These are phyloP conservation scores for Nymphaea thermarum DNA, from an alignment of 164 flowering plant genomes.

Conservation along the genomic window DNA sequence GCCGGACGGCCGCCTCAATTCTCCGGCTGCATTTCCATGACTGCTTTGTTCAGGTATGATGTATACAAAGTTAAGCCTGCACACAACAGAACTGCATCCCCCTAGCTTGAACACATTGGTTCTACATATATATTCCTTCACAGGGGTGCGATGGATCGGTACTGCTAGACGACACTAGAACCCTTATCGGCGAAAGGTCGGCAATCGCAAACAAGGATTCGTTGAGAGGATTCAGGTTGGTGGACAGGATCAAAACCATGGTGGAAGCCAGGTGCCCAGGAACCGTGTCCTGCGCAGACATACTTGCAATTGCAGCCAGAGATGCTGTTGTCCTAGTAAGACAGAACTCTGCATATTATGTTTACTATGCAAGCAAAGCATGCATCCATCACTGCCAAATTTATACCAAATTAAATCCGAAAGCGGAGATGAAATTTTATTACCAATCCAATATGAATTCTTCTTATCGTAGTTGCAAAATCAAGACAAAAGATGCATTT, in stretches of 20 bases:
- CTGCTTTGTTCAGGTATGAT: constrained; percentile 78
- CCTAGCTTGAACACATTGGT: too few species aligned
- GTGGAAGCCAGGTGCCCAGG: constrained; percentile 91
- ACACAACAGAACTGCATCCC: too few species aligned
- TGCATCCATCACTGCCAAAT: too few species aligned
- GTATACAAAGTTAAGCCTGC: too few species aligned
- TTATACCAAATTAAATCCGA: too few species aligned
- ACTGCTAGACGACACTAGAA: constrained; percentile 68
- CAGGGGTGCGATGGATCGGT: constrained; percentile 97
- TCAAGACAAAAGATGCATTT: background rate
- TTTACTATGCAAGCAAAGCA: background rate
- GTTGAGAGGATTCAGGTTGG: constrained; percentile 48
- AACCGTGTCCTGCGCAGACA: constrained; percentile 80
- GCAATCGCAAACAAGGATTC: constrained; percentile 48
- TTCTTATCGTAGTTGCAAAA: background rate
- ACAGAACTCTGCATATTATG: background rate
- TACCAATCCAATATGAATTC: background rate
- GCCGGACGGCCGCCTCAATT: constrained; percentile 65
- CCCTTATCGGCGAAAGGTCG: constrained; percentile 66
- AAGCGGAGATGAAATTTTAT: background rate
- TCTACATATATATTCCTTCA: background rate
- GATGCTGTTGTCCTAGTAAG: constrained; percentile 79
- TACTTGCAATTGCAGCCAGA: constrained; percentile 87
- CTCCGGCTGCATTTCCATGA: constrained; percentile 81
- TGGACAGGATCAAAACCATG: constrained; percentile 71